Conservation (phyloP, 441 rosid species). For the Adansonia madagascariensis region DNA sequence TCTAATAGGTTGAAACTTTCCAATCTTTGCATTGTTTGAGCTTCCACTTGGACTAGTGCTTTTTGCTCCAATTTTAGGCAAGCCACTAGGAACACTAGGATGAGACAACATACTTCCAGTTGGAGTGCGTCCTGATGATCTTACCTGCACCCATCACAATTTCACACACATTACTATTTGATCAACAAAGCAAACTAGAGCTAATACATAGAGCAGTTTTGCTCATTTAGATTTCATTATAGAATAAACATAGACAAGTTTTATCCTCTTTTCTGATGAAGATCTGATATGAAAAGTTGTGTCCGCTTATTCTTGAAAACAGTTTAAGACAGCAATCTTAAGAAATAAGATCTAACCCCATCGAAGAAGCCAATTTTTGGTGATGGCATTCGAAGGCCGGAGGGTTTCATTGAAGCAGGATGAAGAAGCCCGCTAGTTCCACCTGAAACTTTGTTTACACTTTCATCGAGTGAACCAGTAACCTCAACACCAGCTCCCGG, state of each 20-base stretch:
- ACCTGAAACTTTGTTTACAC: slow-evolving; percentile 41
- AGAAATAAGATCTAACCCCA: slow-evolving; percentile 66
- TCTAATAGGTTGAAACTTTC: slow-evolving; percentile 55
- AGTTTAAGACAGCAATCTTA: slow-evolving; percentile 6
- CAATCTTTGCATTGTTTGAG: slow-evolving; percentile 44
- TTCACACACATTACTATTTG: slow-evolving; percentile 11
- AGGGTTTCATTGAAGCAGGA: slow-evolving; percentile 57
- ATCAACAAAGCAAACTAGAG: slow-evolving; percentile 21
- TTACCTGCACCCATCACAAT: slow-evolving; percentile 51
- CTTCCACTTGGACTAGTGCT: slow-evolving; percentile 41
- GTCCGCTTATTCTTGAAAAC: slow-evolving; percentile 6
- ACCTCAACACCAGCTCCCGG: slow-evolving; percentile 43
- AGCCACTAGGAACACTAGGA: slow-evolving; percentile 39
- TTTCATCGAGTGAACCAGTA: slow-evolving; percentile 33
- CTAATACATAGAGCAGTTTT: slow-evolving; percentile 19
- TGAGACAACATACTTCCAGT: slow-evolving; percentile 44
- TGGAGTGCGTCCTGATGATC: slow-evolving; percentile 51
- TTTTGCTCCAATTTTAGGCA: slow-evolving; percentile 44
- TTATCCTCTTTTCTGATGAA: neutral
- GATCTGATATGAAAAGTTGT: neutral
- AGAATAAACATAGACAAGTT: slow-evolving; percentile 2
- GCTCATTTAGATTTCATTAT: slow-evolving; percentile 1
- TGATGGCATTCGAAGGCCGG: slow-evolving; percentile 93
- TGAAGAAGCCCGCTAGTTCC: slow-evolving; percentile 38
- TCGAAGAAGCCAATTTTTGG: slow-evolving; percentile 96